Percentiles rank a stretch among this genome's conserved stretches.
phyloP scores from a whole-genome alignment of 345 rosid species.

The Erucastrum elatum region DNA sequence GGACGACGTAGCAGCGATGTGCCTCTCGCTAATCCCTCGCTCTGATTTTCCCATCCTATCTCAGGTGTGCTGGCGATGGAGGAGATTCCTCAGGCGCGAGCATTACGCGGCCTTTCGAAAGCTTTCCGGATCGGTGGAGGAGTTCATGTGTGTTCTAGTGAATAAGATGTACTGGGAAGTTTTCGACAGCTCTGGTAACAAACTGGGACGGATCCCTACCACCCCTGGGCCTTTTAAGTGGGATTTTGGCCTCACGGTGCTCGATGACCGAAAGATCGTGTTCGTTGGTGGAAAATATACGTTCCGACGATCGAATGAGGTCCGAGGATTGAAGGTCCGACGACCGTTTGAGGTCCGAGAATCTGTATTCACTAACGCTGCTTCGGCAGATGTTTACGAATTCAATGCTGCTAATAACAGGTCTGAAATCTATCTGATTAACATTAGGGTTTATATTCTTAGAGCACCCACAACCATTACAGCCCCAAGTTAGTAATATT shows the following conservation, averaged over 20 bases:
- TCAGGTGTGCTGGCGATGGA: conserved; percentile 76
- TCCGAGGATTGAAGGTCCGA: not conserved
- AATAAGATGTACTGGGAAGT: conserved; percentile 80
- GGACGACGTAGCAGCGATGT: conserved; percentile 75
- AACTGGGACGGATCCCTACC: conserved; percentile 53
- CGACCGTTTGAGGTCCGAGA: not conserved
- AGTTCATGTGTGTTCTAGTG: conserved; percentile 68
- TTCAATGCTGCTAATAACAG: conserved; percentile 77
- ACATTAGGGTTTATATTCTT: not conserved
- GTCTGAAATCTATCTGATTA: conserved; percentile 22
- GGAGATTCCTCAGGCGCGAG: conserved; percentile 62
- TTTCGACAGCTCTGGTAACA: conserved; percentile 57
- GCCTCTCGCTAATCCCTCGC: conserved; percentile 78
- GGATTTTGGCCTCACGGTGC: conserved; percentile 67
- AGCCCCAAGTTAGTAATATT: too few relatives aligned
- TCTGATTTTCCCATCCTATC: conserved; percentile 54
- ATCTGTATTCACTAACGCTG: conserved; percentile 29
- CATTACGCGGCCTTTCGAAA: conserved; percentile 61
- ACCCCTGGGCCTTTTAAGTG: conserved; percentile 71
- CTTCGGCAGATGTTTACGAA: conserved; percentile 67
- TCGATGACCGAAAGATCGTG: conserved; percentile 64
- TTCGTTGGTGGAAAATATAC: conserved; percentile 28
- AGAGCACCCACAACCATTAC: too few relatives aligned
- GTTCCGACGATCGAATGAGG: not conserved
- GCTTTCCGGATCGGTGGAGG: conserved; percentile 63